A percentile compares a stretch with the other conserved stretches of the same genome.
These are phyloP conservation scores for Neurospora cerealis DNA, from an alignment of 495 filamentous ascomycete species.

Conservation along the genomic window DNA sequence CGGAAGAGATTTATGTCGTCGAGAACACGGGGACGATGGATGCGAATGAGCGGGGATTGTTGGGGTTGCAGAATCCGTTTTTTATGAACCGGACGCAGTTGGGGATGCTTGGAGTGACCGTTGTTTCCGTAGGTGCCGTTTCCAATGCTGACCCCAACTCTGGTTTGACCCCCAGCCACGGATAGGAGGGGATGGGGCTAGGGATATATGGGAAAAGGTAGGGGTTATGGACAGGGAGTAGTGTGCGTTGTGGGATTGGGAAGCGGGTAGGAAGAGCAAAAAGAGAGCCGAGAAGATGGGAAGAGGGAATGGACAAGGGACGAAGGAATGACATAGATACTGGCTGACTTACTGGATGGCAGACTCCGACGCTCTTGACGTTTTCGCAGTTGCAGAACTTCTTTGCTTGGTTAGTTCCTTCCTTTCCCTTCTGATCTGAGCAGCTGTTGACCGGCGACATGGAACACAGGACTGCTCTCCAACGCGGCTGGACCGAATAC, in stretches of 20 bases:
- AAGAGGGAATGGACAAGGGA: neutral
- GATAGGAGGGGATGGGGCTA: neutral
- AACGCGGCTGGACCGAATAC: slow-evolving; percentile 41
- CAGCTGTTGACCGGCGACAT: neutral
- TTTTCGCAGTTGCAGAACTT: slow-evolving; percentile 57
- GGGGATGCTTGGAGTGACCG: slow-evolving; percentile 41
- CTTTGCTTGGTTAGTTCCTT: slow-evolving; percentile 25
- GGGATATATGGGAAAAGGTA: neutral
- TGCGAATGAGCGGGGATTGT: slow-evolving; percentile 34
- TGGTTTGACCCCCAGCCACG: neutral
- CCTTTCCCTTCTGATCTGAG: neutral
- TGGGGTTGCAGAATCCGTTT: slow-evolving; percentile 52
- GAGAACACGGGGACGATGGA: slow-evolving; percentile 54
- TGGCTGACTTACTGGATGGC: neutral
- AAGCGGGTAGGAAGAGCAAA: neutral
- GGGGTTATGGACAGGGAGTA: neutral
- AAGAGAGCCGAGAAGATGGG: neutral
- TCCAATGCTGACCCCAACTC: neutral
- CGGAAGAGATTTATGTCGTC: slow-evolving; percentile 48
- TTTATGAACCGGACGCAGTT: slow-evolving; percentile 49
- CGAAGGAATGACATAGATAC: neutral
- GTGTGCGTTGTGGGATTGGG: neutral
- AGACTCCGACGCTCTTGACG: slow-evolving; percentile 48
- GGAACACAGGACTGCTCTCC: slow-evolving; percentile 28
- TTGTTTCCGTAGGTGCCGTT: slow-evolving; percentile 22